These are phyloP conservation scores for Cryptosporidium muris DNA, from an alignment of 169 alveolate species.

Conservation along the genomic window DNA sequence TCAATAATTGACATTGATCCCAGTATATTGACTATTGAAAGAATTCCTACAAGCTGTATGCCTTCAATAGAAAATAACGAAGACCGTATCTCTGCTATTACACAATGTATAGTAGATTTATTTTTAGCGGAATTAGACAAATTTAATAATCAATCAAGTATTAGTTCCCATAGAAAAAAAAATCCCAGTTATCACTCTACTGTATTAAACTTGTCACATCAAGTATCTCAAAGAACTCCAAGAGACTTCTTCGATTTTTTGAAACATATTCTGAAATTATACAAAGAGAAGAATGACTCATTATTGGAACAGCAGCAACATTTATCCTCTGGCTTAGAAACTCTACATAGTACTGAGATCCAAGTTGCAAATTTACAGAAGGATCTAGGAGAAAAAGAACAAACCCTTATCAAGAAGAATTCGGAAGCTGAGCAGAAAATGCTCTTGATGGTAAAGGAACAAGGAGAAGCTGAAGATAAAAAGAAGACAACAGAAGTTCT, in stretches of 20 bases:
- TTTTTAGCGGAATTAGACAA: slow-evolving; percentile 13
- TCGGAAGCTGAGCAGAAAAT: slow-evolving; percentile 94
- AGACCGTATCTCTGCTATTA: background rate
- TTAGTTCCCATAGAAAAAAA: background rate
- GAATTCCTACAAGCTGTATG: slow-evolving; percentile 52
- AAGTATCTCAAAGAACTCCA: slow-evolving; percentile 92
- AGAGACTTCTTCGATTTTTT: slow-evolving; percentile 96
- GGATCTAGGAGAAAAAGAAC: slow-evolving; percentile 87
- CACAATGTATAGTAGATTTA: slow-evolving; percentile 14
- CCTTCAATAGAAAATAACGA: slow-evolving; percentile 52
- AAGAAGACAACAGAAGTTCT: slow-evolving; percentile 88
- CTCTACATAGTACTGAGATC: slow-evolving; percentile 90
- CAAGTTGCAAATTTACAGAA: slow-evolving; percentile 90
- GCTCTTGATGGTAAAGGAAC: slow-evolving; percentile 91
- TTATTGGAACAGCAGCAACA: slow-evolving; percentile 92
- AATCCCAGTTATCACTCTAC: no score
- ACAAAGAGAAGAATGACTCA: slow-evolving; percentile 89
- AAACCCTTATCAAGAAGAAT: slow-evolving; percentile 90
- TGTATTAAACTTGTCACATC: slow-evolving; percentile 62
- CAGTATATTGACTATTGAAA: slow-evolving; percentile 33
- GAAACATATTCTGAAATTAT: slow-evolving; percentile 90
- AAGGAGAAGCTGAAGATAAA: slow-evolving; percentile 92
- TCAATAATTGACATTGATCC: background rate
- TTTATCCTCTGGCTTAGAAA: slow-evolving; percentile 93
- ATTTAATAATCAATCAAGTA: background rate